These are phyloP conservation scores for Paratinospora sagittata DNA, from an alignment of 164 flowering plant species.

Conservation along the genomic window DNA sequence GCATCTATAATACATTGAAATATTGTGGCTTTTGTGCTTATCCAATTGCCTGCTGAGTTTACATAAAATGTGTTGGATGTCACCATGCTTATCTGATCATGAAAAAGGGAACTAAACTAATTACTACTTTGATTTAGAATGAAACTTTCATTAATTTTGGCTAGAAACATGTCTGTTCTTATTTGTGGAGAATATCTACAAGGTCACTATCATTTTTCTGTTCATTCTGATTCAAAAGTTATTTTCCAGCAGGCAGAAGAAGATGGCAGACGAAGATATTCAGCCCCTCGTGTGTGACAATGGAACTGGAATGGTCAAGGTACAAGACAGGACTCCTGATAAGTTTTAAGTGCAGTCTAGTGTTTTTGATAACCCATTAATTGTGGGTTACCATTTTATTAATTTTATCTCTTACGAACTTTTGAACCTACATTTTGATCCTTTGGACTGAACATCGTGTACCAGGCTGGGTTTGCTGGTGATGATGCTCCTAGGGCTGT, in stretches of 20 bases:
- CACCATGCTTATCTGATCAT: background rate
- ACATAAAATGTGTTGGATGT: background rate
- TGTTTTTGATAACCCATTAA: background rate
- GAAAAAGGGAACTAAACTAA: background rate
- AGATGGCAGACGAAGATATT: constrained; percentile 20
- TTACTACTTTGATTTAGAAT: background rate
- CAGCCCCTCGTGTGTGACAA: constrained; percentile 21
- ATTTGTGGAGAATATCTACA: background rate
- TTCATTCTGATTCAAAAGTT: background rate
- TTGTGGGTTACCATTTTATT: background rate
- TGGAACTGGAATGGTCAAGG: constrained; percentile 24
- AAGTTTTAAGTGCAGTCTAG: background rate
- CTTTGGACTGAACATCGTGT: background rate
- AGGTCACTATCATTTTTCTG: background rate
- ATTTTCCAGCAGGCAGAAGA: background rate
- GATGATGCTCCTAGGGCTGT: constrained; percentile 84
- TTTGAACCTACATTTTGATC: background rate
- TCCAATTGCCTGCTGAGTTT: background rate
- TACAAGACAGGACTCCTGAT: background rate
- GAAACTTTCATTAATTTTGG: background rate
- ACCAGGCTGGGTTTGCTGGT: constrained; percentile 76
- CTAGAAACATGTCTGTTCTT: background rate
- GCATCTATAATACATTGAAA: background rate
- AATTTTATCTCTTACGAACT: background rate
- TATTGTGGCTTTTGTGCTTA: background rate